Evolutionary conservation across 1,284 basidiomycete species (phyloP).

Genomic region (Tilletia horrida): DNA sequence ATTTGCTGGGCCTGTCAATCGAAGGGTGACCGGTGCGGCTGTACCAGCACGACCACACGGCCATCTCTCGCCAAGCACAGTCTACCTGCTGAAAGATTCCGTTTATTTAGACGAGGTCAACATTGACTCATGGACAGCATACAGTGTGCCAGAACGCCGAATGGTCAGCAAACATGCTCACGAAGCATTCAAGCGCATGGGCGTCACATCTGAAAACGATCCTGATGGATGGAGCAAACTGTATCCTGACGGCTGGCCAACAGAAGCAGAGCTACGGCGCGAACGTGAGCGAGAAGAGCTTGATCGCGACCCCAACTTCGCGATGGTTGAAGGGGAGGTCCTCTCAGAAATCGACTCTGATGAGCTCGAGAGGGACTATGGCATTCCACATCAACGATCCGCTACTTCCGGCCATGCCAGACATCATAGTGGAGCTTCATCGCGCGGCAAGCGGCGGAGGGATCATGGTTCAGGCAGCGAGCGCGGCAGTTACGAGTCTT

Average conservation of each 20-base stretch:
- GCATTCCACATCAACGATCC: neutral
- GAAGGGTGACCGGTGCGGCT: neutral
- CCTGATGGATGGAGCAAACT: slow-evolving; percentile 12
- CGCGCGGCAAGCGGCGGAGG: neutral
- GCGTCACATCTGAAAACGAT: slow-evolving; percentile 3
- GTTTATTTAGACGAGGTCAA: slow-evolving; percentile 17
- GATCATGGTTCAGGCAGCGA: neutral
- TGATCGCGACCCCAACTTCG: slow-evolving; percentile 4
- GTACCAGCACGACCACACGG: slow-evolving; percentile 1
- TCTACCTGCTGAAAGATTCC: slow-evolving; percentile 11
- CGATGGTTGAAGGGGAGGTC: neutral
- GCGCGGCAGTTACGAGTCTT: neutral
- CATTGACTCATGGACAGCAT: slow-evolving; percentile 4
- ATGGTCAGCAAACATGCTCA: slow-evolving; percentile 9
- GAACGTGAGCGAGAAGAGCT: slow-evolving; percentile 2
- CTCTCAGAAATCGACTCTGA: slow-evolving; percentile 15
- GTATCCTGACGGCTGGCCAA: slow-evolving; percentile 11
- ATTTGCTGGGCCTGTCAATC: slow-evolving; percentile 5
- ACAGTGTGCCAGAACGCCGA: neutral
- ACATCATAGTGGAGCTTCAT: no score
- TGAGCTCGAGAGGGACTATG: slow-evolving; percentile 1
- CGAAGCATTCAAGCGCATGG: slow-evolving; percentile 13
- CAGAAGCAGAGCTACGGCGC: slow-evolving; percentile 6
- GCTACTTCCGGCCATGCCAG: no score
- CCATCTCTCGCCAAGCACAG: slow-evolving; percentile 7